These are phyloP conservation scores for Aspergillus tanneri DNA, from an alignment of 2,329 filamentous ascomycete species.

Conservation along the genomic window DNA sequence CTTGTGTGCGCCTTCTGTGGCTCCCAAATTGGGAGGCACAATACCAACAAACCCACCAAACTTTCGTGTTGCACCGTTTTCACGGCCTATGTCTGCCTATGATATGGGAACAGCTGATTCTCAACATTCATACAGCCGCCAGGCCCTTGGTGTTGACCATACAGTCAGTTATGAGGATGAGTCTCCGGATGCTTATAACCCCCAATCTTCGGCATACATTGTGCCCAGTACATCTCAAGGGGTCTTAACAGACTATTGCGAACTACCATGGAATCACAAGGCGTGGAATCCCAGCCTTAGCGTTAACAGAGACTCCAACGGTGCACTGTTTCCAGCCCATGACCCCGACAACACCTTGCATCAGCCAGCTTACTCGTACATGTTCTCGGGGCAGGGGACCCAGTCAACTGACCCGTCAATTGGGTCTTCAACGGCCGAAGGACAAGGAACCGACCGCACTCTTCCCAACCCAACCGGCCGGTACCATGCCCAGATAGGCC, in stretches of 20 bases:
- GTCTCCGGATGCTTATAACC: conserved; percentile 30
- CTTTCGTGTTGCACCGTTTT: conserved; percentile 20
- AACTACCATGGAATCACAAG: conserved; percentile 29
- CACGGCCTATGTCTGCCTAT: conserved; percentile 24
- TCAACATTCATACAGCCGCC: conserved; percentile 24
- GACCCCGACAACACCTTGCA: conserved; percentile 25
- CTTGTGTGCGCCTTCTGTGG: conserved; percentile 19
- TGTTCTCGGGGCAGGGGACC: conserved; percentile 30
- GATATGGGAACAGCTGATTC: conserved; percentile 24
- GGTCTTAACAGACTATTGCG: conserved; percentile 28
- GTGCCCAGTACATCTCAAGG: conserved; percentile 35
- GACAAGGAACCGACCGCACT: conserved; percentile 33
- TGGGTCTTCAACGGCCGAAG: conserved; percentile 23
- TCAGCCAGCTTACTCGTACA: conserved; percentile 30
- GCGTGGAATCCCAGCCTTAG: conserved; percentile 29
- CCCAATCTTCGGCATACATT: conserved; percentile 38
- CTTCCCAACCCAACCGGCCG: conserved; percentile 37
- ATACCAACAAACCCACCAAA: conserved; percentile 19
- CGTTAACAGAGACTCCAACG: conserved; percentile 21
- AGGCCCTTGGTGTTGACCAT: conserved; percentile 22
- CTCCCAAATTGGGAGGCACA: conserved; percentile 13
- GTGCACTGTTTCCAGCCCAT: conserved; percentile 30
- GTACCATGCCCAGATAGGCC: conserved; percentile 19
- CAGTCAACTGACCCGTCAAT: conserved; percentile 27
- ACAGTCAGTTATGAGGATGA: conserved; percentile 37